These are phyloP conservation scores for Candida lessepsii DNA, from an alignment of 805 yeast species.

Conservation along the genomic window DNA sequence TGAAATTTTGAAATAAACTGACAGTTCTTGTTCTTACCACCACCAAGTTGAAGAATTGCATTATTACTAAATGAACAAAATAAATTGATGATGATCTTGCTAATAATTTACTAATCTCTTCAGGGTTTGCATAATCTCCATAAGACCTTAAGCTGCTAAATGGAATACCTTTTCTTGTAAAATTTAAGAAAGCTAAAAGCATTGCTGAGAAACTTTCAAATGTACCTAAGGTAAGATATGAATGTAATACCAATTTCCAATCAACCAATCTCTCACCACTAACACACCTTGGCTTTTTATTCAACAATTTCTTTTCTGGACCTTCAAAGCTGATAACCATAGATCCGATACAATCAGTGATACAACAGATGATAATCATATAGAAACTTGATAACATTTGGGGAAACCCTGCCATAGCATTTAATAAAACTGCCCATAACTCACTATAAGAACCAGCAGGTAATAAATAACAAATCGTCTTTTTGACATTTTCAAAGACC, in stretches of 20 bases:
- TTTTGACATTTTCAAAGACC: slow-evolving; percentile 49
- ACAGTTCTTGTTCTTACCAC: slow-evolving; percentile 42
- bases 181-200: slow-evolving; percentile 38
- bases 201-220: slow-evolving; percentile 40
- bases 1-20: slow-evolving; percentile 42
- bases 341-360: slow-evolving; percentile 48
- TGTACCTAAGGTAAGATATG: slow-evolving; percentile 44
- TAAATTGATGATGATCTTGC: slow-evolving; percentile 39
- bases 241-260: slow-evolving; percentile 37
- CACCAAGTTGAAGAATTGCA: slow-evolving; percentile 47
- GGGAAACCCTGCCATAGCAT: slow-evolving; percentile 49
- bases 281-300: slow-evolving; percentile 41
- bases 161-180: slow-evolving; percentile 32
- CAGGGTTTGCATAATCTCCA: slow-evolving; percentile 24
- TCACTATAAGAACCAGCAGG: slow-evolving; percentile 56
- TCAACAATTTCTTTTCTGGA: slow-evolving; percentile 42
- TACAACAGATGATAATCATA: slow-evolving; percentile 51
- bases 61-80: slow-evolving; percentile 45
- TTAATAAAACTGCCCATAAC: slow-evolving; percentile 49
- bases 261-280: slow-evolving; percentile 43
- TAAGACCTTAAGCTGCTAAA: slow-evolving; percentile 36
- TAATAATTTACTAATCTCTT: slow-evolving; percentile 15
- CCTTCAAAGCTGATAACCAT: slow-evolving; percentile 44
- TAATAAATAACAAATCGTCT: slow-evolving; percentile 45
- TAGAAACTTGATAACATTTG: slow-evolving; percentile 47